phyloP scores from a whole-genome alignment of 2,329 filamentous ascomycete species.

The Davidsoniella virescens region DNA sequence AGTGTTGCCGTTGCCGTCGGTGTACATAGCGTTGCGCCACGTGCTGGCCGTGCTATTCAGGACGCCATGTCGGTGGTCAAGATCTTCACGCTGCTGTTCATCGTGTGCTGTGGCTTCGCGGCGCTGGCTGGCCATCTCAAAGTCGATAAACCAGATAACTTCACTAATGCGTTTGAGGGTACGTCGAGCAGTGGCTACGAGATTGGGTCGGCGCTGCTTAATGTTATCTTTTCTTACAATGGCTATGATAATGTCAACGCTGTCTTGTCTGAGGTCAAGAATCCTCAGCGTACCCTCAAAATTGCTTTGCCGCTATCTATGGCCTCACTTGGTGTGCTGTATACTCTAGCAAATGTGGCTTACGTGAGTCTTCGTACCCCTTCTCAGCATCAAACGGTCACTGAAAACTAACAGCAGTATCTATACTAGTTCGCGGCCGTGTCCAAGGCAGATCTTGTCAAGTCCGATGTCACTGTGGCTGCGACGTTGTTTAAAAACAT shows the following conservation, averaged over 20 bases:
- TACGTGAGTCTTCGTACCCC: slow-evolving; percentile 22
- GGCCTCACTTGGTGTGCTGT: slow-evolving; percentile 36
- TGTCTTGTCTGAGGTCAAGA: slow-evolving; percentile 39
- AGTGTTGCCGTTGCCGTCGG: slow-evolving; percentile 37
- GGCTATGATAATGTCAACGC: slow-evolving; percentile 50
- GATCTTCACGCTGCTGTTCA: slow-evolving; percentile 40
- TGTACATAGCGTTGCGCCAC: slow-evolving; percentile 35
- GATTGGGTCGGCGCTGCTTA: slow-evolving; percentile 37
- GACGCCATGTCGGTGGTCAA: slow-evolving; percentile 46
- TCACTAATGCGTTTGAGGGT: slow-evolving; percentile 36
- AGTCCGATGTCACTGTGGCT: slow-evolving; percentile 43
- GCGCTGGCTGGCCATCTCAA: slow-evolving; percentile 34
- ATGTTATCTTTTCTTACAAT: slow-evolving; percentile 44
- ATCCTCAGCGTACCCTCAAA: slow-evolving; percentile 35
- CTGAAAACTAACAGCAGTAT: neutral
- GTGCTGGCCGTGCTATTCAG: slow-evolving; percentile 41
- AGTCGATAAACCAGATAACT: slow-evolving; percentile 37
- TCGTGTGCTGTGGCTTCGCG: slow-evolving; percentile 43
- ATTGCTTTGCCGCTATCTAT: slow-evolving; percentile 41
- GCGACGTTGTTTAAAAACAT: slow-evolving; percentile 45
- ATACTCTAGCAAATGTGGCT: slow-evolving; percentile 47
- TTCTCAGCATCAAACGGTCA: neutral
- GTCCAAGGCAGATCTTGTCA: slow-evolving; percentile 38
- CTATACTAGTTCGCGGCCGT: slow-evolving; percentile 37
- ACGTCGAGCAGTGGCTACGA: slow-evolving; percentile 28